phyloP scores from a whole-genome alignment of 495 filamentous ascomycete species.

The Niebla homalea region DNA sequence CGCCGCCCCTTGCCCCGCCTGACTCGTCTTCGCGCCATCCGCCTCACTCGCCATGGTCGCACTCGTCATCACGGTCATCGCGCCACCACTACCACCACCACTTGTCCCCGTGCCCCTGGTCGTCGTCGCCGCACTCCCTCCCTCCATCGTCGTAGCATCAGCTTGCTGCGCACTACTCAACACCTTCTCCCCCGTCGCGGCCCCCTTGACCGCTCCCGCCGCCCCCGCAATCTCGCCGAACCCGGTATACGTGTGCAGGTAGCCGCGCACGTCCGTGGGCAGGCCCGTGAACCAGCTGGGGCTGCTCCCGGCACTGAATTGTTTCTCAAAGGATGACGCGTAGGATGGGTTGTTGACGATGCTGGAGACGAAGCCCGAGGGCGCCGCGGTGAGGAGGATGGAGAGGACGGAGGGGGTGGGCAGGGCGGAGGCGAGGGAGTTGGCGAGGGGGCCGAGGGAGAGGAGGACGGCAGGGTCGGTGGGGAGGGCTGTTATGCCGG shows the following conservation, averaged over 20 bases:
- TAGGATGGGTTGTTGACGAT: slow-evolving; percentile 18
- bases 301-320: slow-evolving; percentile 13
- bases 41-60: slow-evolving; percentile 3
- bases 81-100: not conserved
- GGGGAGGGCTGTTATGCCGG: slow-evolving; percentile 18
- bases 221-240: slow-evolving; percentile 11
- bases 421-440: slow-evolving; percentile 14
- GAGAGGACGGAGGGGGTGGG: slow-evolving; percentile 19
- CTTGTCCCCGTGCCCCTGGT: slow-evolving; percentile 3
- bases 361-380: slow-evolving; percentile 14
- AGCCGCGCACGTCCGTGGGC: slow-evolving; percentile 17
- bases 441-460: slow-evolving; percentile 13
- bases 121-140: slow-evolving; percentile 18
- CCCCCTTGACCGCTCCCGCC: slow-evolving; percentile 8
- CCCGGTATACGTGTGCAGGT: slow-evolving; percentile 17
- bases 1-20: not conserved
- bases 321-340: slow-evolving; percentile 13
- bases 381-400: slow-evolving; percentile 17
- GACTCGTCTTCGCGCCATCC: slow-evolving; percentile 2
- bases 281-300: slow-evolving; percentile 21
- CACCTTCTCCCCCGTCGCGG: not conserved
- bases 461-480: slow-evolving; percentile 18
- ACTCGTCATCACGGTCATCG: not conserved
- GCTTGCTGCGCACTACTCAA: too few species aligned
- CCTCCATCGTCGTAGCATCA: slow-evolving; percentile 15